phyloP scores from a whole-genome alignment of 169 alveolate species.

The Toxoplasma gondii region DNA sequence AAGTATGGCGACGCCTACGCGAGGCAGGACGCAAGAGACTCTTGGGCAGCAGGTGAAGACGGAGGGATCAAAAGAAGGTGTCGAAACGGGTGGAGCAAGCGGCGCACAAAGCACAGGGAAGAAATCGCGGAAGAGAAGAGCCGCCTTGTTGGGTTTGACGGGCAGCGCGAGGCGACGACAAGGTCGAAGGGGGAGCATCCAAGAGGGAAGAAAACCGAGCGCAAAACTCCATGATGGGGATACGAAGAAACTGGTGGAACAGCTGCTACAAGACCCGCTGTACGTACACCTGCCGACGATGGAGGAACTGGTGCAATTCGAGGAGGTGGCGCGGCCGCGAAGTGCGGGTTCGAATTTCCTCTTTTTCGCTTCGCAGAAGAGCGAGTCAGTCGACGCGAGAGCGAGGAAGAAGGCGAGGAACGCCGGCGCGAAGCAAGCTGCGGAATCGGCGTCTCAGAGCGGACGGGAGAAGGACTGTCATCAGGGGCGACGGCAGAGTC shows the following conservation, averaged over 20 bases:
- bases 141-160: not conserved
- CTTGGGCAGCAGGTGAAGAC: not conserved
- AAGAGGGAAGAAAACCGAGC: too few species aligned
- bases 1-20: not conserved
- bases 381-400: not conserved
- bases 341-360: not conserved
- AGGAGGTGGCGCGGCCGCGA: slow-evolving; percentile 11
- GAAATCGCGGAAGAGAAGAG: not conserved
- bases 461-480: too few species aligned
- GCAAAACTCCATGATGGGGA: not conserved
- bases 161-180: not conserved
- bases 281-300: slow-evolving; percentile 5
- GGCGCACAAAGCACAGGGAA: not conserved
- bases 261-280: not conserved
- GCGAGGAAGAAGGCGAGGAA: too few species aligned
- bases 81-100: not conserved
- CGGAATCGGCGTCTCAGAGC: too few species aligned
- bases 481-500: too few species aligned
- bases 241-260: not conserved
- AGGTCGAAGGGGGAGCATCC: not conserved
- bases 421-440: too few species aligned
- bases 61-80: not conserved
- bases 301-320: slow-evolving; percentile 3
- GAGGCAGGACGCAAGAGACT: not conserved
- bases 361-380: not conserved